Evolutionary conservation across 2,329 filamentous ascomycete species (phyloP).

Genomic region (Myotisia sp.): DNA sequence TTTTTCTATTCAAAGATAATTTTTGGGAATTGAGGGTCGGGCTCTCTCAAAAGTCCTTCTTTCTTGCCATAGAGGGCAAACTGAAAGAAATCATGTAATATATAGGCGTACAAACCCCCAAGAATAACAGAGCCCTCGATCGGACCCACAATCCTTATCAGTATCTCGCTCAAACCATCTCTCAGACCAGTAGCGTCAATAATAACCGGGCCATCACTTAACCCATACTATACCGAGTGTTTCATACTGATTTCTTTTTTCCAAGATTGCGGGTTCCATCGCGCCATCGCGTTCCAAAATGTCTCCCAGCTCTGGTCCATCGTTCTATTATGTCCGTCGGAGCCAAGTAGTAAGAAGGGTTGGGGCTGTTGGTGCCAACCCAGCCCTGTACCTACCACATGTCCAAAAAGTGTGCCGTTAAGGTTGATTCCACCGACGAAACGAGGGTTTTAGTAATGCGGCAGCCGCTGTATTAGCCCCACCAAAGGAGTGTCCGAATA

Average conservation of each 20-base stretch:
- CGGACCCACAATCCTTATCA: not conserved
- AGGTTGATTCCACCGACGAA: conserved; percentile 21
- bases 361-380: conserved; percentile 8
- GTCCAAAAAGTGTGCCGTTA: conserved; percentile 21
- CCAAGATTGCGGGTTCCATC: conserved; percentile 8
- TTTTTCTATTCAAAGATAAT: too few relatives aligned
- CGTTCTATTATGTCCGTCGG: conserved; percentile 9
- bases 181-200: conserved; percentile 6
- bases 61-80: conserved; percentile 2
- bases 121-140: too few relatives aligned
- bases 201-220: conserved; percentile 13
- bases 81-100: conserved; percentile 4
- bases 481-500: conserved; percentile 26
- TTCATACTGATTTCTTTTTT: conserved; percentile 11
- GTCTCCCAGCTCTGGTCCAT: conserved; percentile 11
- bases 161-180: conserved; percentile 1
- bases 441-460: conserved; percentile 15
- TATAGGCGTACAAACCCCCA: too few relatives aligned
- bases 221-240: conserved; percentile 11
- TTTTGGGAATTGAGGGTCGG: conserved; percentile 1
- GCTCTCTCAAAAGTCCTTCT: conserved; percentile 2
- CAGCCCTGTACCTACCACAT: conserved; percentile 9
- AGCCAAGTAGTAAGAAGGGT: conserved; percentile 12
- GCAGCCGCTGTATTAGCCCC: conserved; percentile 19
- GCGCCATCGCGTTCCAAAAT: conserved; percentile 11